Percentiles rank a stretch among this genome's conserved stretches.
Conservation (phyloP, 2,329 filamentous ascomycete genomes). For the Aspergillus jensenii region DNA sequence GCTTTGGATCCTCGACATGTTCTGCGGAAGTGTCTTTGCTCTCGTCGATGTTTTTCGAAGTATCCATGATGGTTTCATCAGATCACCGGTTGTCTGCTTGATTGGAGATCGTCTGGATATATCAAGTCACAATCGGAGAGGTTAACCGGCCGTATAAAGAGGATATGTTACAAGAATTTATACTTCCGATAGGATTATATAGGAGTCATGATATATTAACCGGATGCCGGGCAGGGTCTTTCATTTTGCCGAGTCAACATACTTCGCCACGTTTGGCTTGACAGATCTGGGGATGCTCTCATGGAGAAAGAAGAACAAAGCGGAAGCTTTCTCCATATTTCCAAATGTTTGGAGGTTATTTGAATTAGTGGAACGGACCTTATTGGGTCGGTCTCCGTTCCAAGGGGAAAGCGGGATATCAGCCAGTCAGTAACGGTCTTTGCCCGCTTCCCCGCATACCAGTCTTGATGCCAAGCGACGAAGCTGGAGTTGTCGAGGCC, state of each 20-base stretch:
- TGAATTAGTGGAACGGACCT: not conserved
- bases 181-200: not conserved
- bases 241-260: not conserved
- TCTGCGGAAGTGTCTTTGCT: not conserved
- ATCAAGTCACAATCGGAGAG: not conserved
- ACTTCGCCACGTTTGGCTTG: not conserved
- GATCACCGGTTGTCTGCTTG: not conserved
- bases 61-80: not conserved
- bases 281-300: not conserved
- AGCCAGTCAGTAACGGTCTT: slow-evolving; percentile 12
- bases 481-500: not conserved
- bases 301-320: not conserved
- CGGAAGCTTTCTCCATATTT: not conserved
- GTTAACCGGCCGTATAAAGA: not conserved
- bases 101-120: no score
- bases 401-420: slow-evolving; percentile 14
- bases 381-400: not conserved
- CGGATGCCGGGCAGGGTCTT: not conserved
- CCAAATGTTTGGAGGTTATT: not conserved
- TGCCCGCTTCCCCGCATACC: not conserved
- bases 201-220: not conserved
- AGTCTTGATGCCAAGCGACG: not conserved
- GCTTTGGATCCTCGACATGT: not conserved
- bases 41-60: not conserved
- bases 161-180: not conserved